Evolutionary conservation across 352 stramenopile genomes (phyloP).

Genomic region (Phytophthora fragariaefolia): DNA sequence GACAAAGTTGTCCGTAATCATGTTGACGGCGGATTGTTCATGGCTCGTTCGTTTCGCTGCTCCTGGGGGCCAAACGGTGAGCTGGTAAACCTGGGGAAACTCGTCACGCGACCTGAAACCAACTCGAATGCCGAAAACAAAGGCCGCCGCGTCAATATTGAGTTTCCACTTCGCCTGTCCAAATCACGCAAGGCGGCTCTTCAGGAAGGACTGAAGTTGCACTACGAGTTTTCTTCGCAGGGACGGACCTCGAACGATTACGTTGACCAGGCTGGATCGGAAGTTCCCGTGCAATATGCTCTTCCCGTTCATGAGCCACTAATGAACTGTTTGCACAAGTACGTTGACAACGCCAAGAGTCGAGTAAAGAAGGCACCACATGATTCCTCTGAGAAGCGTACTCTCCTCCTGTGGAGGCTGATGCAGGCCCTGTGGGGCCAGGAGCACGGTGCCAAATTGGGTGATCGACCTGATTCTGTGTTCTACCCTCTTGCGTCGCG

Average conservation of each 20-base stretch:
- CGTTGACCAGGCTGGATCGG: slow-evolving; percentile 36
- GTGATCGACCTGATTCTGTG: slow-evolving; percentile 28
- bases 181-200: slow-evolving; percentile 49
- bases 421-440: slow-evolving; percentile 81
- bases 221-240: slow-evolving; percentile 60
- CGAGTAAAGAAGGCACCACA: slow-evolving; percentile 17
- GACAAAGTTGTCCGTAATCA: slow-evolving; percentile 52
- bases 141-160: slow-evolving; percentile 47
- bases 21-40: slow-evolving; percentile 72
- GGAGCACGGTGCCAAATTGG: slow-evolving; percentile 55
- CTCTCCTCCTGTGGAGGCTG: slow-evolving; percentile 69
- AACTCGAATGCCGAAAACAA: slow-evolving; percentile 27
- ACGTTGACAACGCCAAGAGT: slow-evolving; percentile 55
- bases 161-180: slow-evolving; percentile 53
- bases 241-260: slow-evolving; percentile 30
- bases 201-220: slow-evolving; percentile 62
- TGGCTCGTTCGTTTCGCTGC: slow-evolving; percentile 82
- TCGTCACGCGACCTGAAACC: slow-evolving; percentile 36
- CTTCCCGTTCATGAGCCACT: slow-evolving; percentile 58
- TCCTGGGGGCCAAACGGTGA: slow-evolving; percentile 83
- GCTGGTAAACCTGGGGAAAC: slow-evolving; percentile 66
- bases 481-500: slow-evolving; percentile 60
- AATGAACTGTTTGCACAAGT: slow-evolving; percentile 68
- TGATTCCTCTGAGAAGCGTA: slow-evolving; percentile 28
- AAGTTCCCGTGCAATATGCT: slow-evolving; percentile 46